Base-by-base conservation (phyloP, 768 basidiomycete species). In the Trametes coccinea region DNA sequence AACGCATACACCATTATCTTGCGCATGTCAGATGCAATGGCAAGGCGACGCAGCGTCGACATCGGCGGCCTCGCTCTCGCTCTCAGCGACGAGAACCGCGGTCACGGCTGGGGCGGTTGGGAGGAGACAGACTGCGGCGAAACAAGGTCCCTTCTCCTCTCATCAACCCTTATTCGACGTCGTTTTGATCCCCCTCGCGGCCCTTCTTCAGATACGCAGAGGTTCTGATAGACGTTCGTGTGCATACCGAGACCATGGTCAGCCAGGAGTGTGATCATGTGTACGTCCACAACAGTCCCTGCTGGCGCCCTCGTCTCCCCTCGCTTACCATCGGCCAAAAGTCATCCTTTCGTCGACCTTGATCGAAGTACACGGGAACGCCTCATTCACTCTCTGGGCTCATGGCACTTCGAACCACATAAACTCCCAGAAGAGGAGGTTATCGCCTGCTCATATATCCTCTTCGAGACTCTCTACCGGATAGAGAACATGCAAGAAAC, bases 371-470 rank as follows among this genome's bases (percentile, higher is more conserved):
- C 80, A 34, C 84, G 92, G 62, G 71, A 73, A 22, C 79, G 84
- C 29, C 82, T 97, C 51, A 88, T 96, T 66, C 72, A 76, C 22
- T 78, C 80, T 0, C 80, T 97, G 13, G 86, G 89, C 60, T 81
- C 79, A 11, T 99, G 96, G 96, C 78, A 89, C 65, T 99, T 98
- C 71, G 90, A 97, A 70, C 95, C 96, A 4, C 88, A 92, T 74
- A 82, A 82, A 41, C 83, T 97, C 40, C 82, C 87, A 22, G 87
- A 92, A 56, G 89, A 91, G 55, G 92, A 98, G 74, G 80, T 93
- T 10, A 78, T 92, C 13, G 83, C 86, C 22, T 94, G 92, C 68
- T 87, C 92, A 0, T 81, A 90, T 60, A 80, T 98, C 64, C 77
- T 99, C 30, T 99, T 99, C 67, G 93, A 98, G 73, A 84, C 83